These are phyloP conservation scores for Diaporthe ilicicola DNA, from an alignment of 2,329 filamentous ascomycete genomes.

Conservation along the genomic window DNA sequence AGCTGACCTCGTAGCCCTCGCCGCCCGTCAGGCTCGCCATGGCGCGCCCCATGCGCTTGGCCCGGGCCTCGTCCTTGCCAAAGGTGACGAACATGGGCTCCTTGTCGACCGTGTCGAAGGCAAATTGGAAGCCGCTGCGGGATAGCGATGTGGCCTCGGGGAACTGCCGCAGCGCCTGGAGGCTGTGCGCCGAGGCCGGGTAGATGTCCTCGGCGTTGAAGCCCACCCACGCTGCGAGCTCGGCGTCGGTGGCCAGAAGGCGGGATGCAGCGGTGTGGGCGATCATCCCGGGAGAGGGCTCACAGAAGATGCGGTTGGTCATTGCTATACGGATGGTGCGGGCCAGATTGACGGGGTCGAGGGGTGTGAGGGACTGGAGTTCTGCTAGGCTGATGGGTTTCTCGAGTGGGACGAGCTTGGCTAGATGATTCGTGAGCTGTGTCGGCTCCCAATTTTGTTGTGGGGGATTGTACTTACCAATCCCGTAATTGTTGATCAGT, in stretches of 20 bases:
- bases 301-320: slow-evolving; percentile 64
- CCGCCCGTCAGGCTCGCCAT: slow-evolving; percentile 64
- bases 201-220: slow-evolving; percentile 64
- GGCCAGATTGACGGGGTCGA: slow-evolving; percentile 59
- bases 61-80: slow-evolving; percentile 55
- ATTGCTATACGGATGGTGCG: slow-evolving; percentile 65
- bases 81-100: slow-evolving; percentile 65
- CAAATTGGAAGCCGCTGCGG: slow-evolving; percentile 60
- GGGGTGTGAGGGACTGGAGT: slow-evolving; percentile 53
- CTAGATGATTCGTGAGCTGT: slow-evolving; percentile 39
- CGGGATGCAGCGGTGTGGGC: slow-evolving; percentile 64
- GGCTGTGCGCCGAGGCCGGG: slow-evolving; percentile 55
- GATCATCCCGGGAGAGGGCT: slow-evolving; percentile 58
- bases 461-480: slow-evolving; percentile 49
- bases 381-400: slow-evolving; percentile 54
- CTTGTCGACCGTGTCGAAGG: slow-evolving; percentile 57
- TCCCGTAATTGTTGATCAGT: slow-evolving; percentile 58
- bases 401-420: slow-evolving; percentile 59
- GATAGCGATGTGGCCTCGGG: slow-evolving; percentile 59
- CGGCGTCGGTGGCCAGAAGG: slow-evolving; percentile 56
- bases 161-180: slow-evolving; percentile 53
- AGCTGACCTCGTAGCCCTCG: slow-evolving; percentile 63
- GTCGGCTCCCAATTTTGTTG: background rate
- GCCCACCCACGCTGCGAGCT: slow-evolving; percentile 62
- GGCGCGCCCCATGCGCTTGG: slow-evolving; percentile 60